Conservation (phyloP, 768 basidiomycete species). For the Lactarius hengduanensis region DNA sequence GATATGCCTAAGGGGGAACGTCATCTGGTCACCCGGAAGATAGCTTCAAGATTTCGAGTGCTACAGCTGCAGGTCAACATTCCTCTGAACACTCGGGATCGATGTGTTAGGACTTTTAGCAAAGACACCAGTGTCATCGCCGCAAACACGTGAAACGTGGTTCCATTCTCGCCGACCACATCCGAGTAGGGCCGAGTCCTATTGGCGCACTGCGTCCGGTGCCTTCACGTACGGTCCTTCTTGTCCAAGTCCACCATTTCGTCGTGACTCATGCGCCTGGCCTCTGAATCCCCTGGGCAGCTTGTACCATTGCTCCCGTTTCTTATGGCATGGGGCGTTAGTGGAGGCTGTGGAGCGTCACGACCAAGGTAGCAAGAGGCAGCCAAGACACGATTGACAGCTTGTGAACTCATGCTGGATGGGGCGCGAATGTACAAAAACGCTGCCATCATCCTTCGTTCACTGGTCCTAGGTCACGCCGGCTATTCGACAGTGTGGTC, state of each 20-base stretch:
- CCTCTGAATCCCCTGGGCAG: too few species aligned
- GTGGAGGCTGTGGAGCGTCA: neutral
- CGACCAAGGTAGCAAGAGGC: neutral
- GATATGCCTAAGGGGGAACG: slow-evolving; percentile 8
- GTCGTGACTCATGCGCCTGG: too few species aligned
- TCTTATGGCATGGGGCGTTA: neutral
- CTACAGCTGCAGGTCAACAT: slow-evolving; percentile 16
- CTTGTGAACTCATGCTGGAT: neutral
- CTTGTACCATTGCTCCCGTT: neutral
- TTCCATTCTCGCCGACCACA: slow-evolving; percentile 20
- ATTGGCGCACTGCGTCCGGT: too few species aligned
- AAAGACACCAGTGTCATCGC: slow-evolving; percentile 8
- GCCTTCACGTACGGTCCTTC: too few species aligned
- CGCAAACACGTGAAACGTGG: slow-evolving; percentile 2
- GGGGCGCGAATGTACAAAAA: neutral
- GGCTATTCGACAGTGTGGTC: neutral
- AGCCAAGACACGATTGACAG: neutral
- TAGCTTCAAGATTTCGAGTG: slow-evolving; percentile 28
- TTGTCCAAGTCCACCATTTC: neutral
- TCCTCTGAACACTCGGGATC: too few species aligned
- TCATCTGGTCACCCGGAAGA: neutral
- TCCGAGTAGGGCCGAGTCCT: neutral
- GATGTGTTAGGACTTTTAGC: slow-evolving; percentile 7
- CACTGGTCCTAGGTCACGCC: neutral
- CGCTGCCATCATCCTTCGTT: neutral